phyloP scores from a whole-genome alignment of 768 basidiomycete species.

The Leccinum fibrillosum region DNA sequence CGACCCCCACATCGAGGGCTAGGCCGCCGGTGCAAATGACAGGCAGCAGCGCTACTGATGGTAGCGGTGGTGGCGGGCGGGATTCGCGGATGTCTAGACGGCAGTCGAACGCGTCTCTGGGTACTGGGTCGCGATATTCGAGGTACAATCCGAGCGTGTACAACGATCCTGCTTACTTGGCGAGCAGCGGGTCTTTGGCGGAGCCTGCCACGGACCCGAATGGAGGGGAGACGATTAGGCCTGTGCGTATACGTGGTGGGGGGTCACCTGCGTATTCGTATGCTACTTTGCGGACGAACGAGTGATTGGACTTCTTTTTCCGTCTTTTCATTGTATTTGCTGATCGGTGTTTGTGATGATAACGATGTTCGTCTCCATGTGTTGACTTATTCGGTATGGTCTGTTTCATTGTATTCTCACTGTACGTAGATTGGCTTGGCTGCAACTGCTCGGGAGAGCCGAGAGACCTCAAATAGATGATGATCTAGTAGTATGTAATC shows the following conservation, averaged over 20 bases:
- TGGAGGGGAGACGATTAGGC: conserved; percentile 17
- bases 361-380: not conserved
- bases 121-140: conserved; percentile 15
- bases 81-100: conserved; percentile 12
- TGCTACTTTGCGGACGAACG: conserved; percentile 9
- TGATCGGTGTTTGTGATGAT: not conserved
- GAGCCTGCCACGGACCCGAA: conserved; percentile 25
- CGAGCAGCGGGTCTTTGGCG: conserved; percentile 26
- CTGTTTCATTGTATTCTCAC: conserved; percentile 10
- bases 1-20: conserved; percentile 14
- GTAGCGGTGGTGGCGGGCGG: conserved; percentile 1
- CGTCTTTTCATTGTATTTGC: not conserved
- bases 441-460: not conserved
- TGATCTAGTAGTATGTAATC: not conserved
- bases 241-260: conserved; percentile 12
- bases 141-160: conserved; percentile 24
- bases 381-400: conserved; percentile 9
- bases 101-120: conserved; percentile 26
- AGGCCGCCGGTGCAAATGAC: conserved; percentile 12
- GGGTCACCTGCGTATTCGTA: conserved; percentile 22
- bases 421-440: not conserved
- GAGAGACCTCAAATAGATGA: not conserved
- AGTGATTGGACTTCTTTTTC: conserved; percentile 3
- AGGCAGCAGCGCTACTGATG: conserved; percentile 8
- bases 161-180: conserved; percentile 25